Base-by-base conservation (phyloP, 768 basidiomycete species). In the Fomitopsis serialis region DNA sequence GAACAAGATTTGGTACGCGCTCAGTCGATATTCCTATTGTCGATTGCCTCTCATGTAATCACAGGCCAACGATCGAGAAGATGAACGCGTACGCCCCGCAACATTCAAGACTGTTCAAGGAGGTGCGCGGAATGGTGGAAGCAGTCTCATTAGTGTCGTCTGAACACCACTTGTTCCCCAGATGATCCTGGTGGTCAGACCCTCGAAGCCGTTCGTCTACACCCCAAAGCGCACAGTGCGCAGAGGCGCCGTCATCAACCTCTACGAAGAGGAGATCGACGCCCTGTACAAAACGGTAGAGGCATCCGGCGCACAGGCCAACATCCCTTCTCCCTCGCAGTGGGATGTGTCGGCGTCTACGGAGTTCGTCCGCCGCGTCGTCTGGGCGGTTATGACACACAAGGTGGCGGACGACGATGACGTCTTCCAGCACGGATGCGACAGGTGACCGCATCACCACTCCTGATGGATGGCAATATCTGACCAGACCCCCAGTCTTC, bases 41-140 rank as follows among this genome's bases (percentile, higher is more conserved):
- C 29, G 24, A 29, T 8, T n/a, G n/a, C 29, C 4, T 29, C 19
- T 27, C 29, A 42, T 25, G 19, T 10, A 13, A 35, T 40, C 17
- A 24, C 8, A 60, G 59, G 59, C 56, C 56, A 2, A 72, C 66
- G 11, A 62, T 78, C 6, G 69, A 76, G 57, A 54, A 67, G 45
- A 64, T 71, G 55, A 79, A 78, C 53, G 60, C 58, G 13, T 69
- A 63, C 42, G 75, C 76, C 0, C 77, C 78, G 9, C 61, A 67
- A 21, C 76, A 78, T 57, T 76, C 75, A 4, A 60, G 74, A 27
- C 58, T 79, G 11, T 77, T 77, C 63, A 77, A 77, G 57, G 75
- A 78, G 71, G 75, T 74, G 27, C 15, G 13, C 5, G 32, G 10
- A 24, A 21, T 34, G 27, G n/a, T n/a, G 8, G 19, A 7, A 17